These are phyloP conservation scores for Bipolaris sorokiniana DNA, from an alignment of 2,329 filamentous ascomycete species.

Conservation along the genomic window DNA sequence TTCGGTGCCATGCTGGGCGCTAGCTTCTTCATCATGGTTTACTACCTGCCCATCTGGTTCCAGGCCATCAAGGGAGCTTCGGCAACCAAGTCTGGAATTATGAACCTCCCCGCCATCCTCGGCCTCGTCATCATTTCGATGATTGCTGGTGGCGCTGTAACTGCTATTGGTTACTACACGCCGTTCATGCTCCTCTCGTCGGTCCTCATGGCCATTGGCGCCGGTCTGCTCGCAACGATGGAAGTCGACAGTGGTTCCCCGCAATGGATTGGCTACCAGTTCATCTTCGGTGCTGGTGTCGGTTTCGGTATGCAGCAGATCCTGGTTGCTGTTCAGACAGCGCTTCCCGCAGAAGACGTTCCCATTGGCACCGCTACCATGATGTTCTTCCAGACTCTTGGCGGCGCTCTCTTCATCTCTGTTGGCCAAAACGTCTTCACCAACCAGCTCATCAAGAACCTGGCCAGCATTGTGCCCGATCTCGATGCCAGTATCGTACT, in stretches of 20 bases:
- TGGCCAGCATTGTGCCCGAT: conserved; percentile 46
- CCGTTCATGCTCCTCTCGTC: conserved; percentile 55
- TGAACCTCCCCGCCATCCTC: conserved; percentile 56
- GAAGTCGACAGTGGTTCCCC: conserved; percentile 45
- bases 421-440: conserved; percentile 59
- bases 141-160: conserved; percentile 49
- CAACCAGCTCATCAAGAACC: conserved; percentile 55
- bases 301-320: conserved; percentile 58
- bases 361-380: conserved; percentile 57
- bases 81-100: conserved; percentile 56
- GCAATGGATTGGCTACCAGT: conserved; percentile 51
- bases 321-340: conserved; percentile 55
- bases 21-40: conserved; percentile 53
- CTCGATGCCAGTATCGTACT: conserved; percentile 54
- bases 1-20: conserved; percentile 53
- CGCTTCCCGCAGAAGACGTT: conserved; percentile 51
- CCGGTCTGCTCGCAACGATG: conserved; percentile 55
- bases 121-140: conserved; percentile 54
- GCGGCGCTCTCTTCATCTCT: conserved; percentile 57
- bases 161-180: conserved; percentile 56
- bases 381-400: conserved; percentile 57
- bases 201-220: conserved; percentile 54
- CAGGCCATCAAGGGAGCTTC: conserved; percentile 57
- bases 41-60: conserved; percentile 58
- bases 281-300: conserved; percentile 52